A percentile compares a stretch with the other conserved stretches of the same genome.
Evolutionary conservation across 352 stramenopile genomes (phyloP).

Genomic region (Phytopythium oedochilum): DNA sequence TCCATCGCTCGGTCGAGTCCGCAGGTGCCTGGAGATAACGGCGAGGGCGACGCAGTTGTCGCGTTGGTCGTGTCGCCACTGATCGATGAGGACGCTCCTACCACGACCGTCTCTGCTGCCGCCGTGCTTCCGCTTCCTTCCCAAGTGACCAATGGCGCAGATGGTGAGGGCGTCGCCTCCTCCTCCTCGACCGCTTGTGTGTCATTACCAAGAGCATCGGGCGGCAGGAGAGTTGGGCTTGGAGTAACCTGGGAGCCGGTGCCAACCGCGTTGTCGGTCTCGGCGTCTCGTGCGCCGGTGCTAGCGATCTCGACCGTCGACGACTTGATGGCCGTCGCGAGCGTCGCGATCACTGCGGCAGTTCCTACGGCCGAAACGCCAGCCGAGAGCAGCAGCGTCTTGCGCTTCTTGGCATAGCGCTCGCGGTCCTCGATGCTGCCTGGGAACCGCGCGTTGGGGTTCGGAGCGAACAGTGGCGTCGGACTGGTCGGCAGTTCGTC

Average conservation of each 20-base stretch:
- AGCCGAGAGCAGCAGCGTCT: constrained; percentile 5
- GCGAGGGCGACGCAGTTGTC: not conserved
- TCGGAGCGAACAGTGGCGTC: constrained; percentile 1
- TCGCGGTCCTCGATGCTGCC: not conserved
- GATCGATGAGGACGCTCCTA: not conserved
- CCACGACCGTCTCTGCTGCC: not conserved
- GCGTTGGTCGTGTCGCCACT: not conserved
- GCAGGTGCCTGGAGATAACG: not conserved
- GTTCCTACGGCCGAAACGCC: constrained; percentile 1
- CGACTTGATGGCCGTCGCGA: constrained; percentile 6
- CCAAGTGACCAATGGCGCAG: not conserved
- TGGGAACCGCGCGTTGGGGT: not conserved
- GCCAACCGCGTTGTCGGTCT: too few relatives aligned
- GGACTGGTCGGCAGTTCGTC: constrained; percentile 3
- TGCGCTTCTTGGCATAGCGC: constrained; percentile 3
- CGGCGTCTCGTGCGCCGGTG: not conserved
- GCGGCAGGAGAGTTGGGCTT: constrained; percentile 1
- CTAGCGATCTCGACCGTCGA: constrained; percentile 1
- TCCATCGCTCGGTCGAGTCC: constrained; percentile 2
- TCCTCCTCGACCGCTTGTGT: not conserved
- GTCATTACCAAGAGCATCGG: not conserved
- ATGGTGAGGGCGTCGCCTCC: not conserved
- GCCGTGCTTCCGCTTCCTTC: not conserved
- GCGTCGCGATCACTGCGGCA: constrained; percentile 1
- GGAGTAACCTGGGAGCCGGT: not conserved